Percentiles rank a stretch among this genome's conserved stretches.
Evolutionary conservation across 352 stramenopile species (phyloP).

Genomic region (Globisporangium nunn): DNA sequence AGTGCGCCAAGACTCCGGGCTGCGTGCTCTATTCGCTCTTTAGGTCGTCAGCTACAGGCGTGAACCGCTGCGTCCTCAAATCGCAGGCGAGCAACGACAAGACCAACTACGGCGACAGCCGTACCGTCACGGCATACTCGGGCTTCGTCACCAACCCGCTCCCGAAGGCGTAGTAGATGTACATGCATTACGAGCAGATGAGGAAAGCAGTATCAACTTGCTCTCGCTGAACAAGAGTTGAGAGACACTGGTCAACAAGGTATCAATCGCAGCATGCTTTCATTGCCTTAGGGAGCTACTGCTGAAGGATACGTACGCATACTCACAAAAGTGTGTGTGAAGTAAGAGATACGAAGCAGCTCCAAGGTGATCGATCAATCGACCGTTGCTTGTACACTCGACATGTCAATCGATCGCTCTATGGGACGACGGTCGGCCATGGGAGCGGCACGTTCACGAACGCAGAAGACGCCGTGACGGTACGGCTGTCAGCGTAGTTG

Average conservation of each 20-base stretch:
- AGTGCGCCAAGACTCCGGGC: slow-evolving; percentile 4
- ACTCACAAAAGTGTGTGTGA: too few relatives aligned
- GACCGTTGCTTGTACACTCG: too few relatives aligned
- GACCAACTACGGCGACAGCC: slow-evolving; percentile 28
- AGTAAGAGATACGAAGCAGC: too few relatives aligned
- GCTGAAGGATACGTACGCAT: too few relatives aligned
- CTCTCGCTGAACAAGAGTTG: too few relatives aligned
- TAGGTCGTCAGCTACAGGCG: not conserved
- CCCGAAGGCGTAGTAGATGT: too few relatives aligned
- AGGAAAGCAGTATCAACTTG: too few relatives aligned
- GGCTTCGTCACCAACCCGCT: slow-evolving; percentile 1
- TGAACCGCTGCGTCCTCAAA: slow-evolving; percentile 7
- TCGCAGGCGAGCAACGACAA: slow-evolving; percentile 16
- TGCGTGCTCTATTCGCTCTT: slow-evolving; percentile 9
- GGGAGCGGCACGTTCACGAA: slow-evolving; percentile 3
- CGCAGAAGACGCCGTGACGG: slow-evolving; percentile 2
- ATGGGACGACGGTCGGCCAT: not conserved
- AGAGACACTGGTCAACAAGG: too few relatives aligned
- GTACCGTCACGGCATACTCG: slow-evolving; percentile 1
- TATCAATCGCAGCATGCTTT: too few relatives aligned
- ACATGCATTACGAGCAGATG: too few relatives aligned
- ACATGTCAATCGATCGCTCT: not conserved
- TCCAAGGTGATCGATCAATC: too few relatives aligned
- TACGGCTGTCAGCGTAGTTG: slow-evolving; percentile 11
- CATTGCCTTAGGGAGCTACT: too few relatives aligned